Base-by-base conservation (phyloP, 2,329 filamentous ascomycete genomes). In the Pestalotiopsis sp. region DNA sequence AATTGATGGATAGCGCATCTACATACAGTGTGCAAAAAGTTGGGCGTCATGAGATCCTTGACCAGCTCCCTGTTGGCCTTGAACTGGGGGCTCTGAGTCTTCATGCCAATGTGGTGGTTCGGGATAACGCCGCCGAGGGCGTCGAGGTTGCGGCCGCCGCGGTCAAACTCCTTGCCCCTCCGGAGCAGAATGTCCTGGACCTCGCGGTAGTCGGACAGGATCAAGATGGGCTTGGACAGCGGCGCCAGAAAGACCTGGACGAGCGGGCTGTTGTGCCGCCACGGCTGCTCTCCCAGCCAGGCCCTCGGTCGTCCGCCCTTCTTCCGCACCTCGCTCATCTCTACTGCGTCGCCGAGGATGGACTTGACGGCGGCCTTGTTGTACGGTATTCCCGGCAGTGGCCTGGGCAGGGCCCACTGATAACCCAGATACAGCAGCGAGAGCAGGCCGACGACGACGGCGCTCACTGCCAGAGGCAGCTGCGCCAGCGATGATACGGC, bases 31-130 rank as follows among this genome's bases (percentile, higher is more conserved):
- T 78, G 71, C 25, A 81, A 69, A 63, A 81, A 81, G n/a, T 67
- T 69, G 0, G 78, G 76, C 14, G 78, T 74, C 80, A 81, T 80
- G 4, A 81, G 72, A 52, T 81, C 79, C 60, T 76, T 74, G 14
- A 80, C 69, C 4, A 81, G 72, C 65, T 77, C 73, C 55, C 74
- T 75, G 58, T 79, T 76, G 12, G 41, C 55, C 69, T 74, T 78
- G 69, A 76, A 78, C 17, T 75, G 71, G 2, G 77, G 75, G 60
- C 79, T 72, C 17, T 72, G 69, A 12, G 76, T 76, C 66, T 72
- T 70, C 77, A 80, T 78, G 4, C 71, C 71, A 69, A 81, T 76
- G 67, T 80, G 79, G 55, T 77, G 74, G 17, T 73, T 62, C 3
- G 71, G 71, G 12, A 74, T 67, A 1, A 74, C 60, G 57, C 71